These are phyloP conservation scores for Xylaria grammica DNA, from an alignment of 495 filamentous ascomycete genomes.

Conservation along the genomic window DNA sequence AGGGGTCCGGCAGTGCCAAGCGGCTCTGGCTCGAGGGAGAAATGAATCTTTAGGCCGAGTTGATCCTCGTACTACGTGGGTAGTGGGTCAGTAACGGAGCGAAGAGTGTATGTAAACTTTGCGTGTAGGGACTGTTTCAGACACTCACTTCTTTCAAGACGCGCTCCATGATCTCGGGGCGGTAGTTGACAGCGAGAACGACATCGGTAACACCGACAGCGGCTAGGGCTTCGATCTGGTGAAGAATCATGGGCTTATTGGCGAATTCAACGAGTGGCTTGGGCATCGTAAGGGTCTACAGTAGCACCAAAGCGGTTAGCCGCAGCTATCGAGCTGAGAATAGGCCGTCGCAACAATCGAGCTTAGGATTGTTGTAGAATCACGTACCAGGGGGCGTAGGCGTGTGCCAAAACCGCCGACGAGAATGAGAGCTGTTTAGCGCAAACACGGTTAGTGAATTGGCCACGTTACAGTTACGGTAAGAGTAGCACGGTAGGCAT, in stretches of 20 bases:
- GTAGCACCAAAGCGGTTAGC: constrained; percentile 31
- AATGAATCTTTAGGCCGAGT: constrained; percentile 92
- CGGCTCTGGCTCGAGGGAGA: constrained; percentile 94
- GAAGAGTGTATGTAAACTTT: constrained; percentile 12
- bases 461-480: not conserved
- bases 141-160: constrained; percentile 57
- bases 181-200: constrained; percentile 97
- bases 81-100: constrained; percentile 21
- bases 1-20: constrained; percentile 95
- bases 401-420: constrained; percentile 99
- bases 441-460: constrained; percentile 37
- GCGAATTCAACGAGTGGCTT: constrained; percentile 98
- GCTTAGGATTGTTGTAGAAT: not conserved
- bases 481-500: not conserved
- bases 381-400: constrained; percentile 91
- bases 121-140: constrained; percentile 20
- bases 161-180: constrained; percentile 91
- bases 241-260: constrained; percentile 98
- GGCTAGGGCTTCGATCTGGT: constrained; percentile 95
- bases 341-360: not conserved
- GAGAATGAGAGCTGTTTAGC: constrained; percentile 86
- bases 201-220: constrained; percentile 97
- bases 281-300: constrained; percentile 91
- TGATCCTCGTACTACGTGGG: constrained; percentile 77
- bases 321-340: constrained; percentile 15